Conservation (phyloP, 2,329 filamentous ascomycete species). For the Penicillium polonicum region DNA sequence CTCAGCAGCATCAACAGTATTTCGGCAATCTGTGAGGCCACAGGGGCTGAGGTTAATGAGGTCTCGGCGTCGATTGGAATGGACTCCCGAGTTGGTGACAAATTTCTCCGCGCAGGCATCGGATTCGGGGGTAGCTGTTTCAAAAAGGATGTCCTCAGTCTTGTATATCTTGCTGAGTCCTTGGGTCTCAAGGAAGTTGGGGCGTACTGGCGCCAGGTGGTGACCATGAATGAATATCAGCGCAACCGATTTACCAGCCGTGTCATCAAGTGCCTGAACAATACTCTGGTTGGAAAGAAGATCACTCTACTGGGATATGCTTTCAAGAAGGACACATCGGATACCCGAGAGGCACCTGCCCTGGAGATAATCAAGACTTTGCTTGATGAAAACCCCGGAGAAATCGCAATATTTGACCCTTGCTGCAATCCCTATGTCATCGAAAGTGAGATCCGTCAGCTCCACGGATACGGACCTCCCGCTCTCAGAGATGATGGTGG, state of each 20-base stretch:
- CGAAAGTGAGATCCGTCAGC: constrained; percentile 11
- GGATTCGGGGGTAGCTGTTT: constrained; percentile 80
- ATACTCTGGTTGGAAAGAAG: constrained; percentile 68
- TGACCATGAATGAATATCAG: constrained; percentile 75
- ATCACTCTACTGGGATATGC: constrained; percentile 72
- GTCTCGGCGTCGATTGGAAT: constrained; percentile 65
- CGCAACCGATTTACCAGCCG: constrained; percentile 65
- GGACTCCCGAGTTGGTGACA: constrained; percentile 68
- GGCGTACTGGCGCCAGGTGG: constrained; percentile 71
- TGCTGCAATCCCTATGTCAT: constrained; percentile 13
- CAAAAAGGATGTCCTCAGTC: constrained; percentile 72
- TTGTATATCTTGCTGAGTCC: constrained; percentile 71
- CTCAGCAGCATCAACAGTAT: constrained; percentile 79
- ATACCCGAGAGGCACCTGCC: constrained; percentile 69
- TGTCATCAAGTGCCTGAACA: constrained; percentile 66
- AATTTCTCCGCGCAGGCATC: constrained; percentile 70
- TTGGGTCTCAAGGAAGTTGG: constrained; percentile 69
- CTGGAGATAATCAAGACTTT: constrained; percentile 18
- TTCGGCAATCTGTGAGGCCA: constrained; percentile 72
- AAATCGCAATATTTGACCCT: constrained; percentile 20
- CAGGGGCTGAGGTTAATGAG: constrained; percentile 71
- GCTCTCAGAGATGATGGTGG: constrained; percentile 19
- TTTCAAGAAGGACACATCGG: constrained; percentile 76
- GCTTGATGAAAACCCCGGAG: constrained; percentile 16
- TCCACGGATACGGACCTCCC: constrained; percentile 12